Conservation (phyloP, 176 grass and related monocot species). For the Triticum turgidum region DNA sequence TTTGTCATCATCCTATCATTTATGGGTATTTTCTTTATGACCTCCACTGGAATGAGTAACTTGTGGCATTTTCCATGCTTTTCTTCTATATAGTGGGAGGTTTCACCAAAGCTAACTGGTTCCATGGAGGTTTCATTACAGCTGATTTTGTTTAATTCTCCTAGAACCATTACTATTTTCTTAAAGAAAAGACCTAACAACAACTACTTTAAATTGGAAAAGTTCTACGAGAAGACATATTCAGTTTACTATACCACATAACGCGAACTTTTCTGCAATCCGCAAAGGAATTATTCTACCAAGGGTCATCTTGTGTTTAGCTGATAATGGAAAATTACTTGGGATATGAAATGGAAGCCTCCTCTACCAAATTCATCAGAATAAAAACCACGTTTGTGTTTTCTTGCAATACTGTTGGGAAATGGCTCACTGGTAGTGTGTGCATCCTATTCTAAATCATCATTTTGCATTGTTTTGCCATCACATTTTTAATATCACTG, state of each 20-base stretch:
- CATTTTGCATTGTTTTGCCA: slow-evolving; percentile 12
- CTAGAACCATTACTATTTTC: no score
- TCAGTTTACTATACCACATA: neutral
- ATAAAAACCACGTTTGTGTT: slow-evolving; percentile 59
- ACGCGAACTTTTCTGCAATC: slow-evolving; percentile 26
- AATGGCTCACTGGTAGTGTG: slow-evolving; percentile 91
- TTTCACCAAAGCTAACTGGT: no score
- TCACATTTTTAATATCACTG: neutral
- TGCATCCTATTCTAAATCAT: slow-evolving; percentile 20
- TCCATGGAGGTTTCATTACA: no score
- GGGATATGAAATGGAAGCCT: slow-evolving; percentile 98
- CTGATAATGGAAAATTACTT: slow-evolving; percentile 89
- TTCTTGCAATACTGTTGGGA: slow-evolving; percentile 83
- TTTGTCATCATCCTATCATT: no score
- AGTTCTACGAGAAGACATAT: no score
- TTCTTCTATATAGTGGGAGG: no score
- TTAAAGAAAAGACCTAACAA: no score
- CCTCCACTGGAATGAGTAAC: no score
- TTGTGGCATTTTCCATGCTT: no score
- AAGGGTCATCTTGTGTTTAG: slow-evolving; percentile 77
- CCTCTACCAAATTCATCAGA: slow-evolving; percentile 21
- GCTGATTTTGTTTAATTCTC: no score
- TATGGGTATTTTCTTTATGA: no score
- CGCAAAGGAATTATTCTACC: slow-evolving; percentile 56
- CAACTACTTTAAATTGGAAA: no score